These are phyloP conservation scores for Leersia perrieri DNA, from an alignment of 176 grass and related monocot genomes.

Conservation along the genomic window DNA sequence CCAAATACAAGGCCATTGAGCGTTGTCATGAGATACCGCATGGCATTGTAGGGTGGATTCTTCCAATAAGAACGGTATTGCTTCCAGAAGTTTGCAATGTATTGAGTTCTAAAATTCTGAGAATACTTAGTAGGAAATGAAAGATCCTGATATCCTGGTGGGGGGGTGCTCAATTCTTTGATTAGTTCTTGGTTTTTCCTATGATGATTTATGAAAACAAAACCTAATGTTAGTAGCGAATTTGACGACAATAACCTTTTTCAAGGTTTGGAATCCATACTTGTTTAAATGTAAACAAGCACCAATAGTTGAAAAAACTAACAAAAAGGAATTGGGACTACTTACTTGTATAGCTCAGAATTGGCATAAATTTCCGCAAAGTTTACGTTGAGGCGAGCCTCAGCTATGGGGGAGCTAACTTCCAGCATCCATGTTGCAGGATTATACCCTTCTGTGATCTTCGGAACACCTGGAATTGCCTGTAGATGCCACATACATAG, in stretches of 20 bases:
- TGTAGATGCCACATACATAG: constrained; percentile 31
- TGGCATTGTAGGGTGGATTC: constrained; percentile 82
- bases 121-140: constrained; percentile 83
- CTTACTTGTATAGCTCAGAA: constrained; percentile 68
- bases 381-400: constrained; percentile 57
- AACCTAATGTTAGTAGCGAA: not conserved
- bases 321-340: not conserved
- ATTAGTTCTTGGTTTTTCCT: constrained; percentile 65
- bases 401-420: constrained; percentile 57
- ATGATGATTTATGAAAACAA: constrained; percentile 8
- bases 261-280: not conserved
- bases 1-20: constrained; percentile 79
- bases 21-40: constrained; percentile 72
- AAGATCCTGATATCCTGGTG: constrained; percentile 52
- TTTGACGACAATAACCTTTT: not conserved
- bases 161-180: constrained; percentile 66
- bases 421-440: constrained; percentile 95
- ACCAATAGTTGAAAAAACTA: not conserved
- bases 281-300: not conserved
- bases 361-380: constrained; percentile 83
- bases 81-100: constrained; percentile 73
- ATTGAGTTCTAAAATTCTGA: constrained; percentile 66
- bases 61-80: constrained; percentile 88
- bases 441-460: constrained; percentile 75
- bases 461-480: constrained; percentile 74